phyloP scores from a whole-genome alignment of 805 yeast genomes.

The Ascoidea asiatica region DNA sequence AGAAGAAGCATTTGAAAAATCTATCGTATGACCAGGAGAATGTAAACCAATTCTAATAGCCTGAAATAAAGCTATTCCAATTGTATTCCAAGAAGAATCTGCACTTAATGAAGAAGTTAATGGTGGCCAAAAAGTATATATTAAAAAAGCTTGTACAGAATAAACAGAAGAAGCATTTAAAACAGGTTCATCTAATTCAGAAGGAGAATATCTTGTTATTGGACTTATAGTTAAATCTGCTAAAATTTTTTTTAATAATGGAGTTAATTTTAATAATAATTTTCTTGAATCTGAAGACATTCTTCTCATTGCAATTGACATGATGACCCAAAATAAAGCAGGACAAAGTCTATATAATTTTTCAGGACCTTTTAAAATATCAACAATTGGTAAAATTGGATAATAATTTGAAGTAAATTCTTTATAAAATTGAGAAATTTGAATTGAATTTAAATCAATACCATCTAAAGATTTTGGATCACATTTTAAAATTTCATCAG shows the following conservation, averaged over 20 bases:
- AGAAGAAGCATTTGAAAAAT: constrained; percentile 29
- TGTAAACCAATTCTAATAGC: constrained; percentile 89
- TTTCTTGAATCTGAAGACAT: constrained; percentile 24
- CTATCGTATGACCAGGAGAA: constrained; percentile 54
- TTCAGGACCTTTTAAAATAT: constrained; percentile 72
- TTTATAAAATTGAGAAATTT: constrained; percentile 45
- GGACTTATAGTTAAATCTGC: constrained; percentile 89
- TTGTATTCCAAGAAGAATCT: constrained; percentile 91
- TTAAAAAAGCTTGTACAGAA: constrained; percentile 83
- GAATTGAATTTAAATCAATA: constrained; percentile 43
- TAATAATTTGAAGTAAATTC: constrained; percentile 76
- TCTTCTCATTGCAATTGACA: constrained; percentile 73
- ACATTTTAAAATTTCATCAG: constrained; percentile 32
- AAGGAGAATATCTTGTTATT: constrained; percentile 69
- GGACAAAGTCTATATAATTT: constrained; percentile 70
- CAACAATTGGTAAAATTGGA: constrained; percentile 78
- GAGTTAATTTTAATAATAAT: constrained; percentile 50
- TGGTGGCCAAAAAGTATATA: constrained; percentile 94
- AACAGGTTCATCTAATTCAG: constrained; percentile 68
- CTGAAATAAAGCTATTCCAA: constrained; percentile 85
- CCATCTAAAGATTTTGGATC: constrained; percentile 62
- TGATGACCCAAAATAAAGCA: constrained; percentile 84
- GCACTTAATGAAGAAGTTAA: constrained; percentile 88
- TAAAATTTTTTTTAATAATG: constrained; percentile 57
- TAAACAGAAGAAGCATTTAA: constrained; percentile 83